Evolutionary conservation across 352 stramenopile species (phyloP), one percentile per base, ranked within the genome.

Genomic region (Pythium sp.): DNA sequence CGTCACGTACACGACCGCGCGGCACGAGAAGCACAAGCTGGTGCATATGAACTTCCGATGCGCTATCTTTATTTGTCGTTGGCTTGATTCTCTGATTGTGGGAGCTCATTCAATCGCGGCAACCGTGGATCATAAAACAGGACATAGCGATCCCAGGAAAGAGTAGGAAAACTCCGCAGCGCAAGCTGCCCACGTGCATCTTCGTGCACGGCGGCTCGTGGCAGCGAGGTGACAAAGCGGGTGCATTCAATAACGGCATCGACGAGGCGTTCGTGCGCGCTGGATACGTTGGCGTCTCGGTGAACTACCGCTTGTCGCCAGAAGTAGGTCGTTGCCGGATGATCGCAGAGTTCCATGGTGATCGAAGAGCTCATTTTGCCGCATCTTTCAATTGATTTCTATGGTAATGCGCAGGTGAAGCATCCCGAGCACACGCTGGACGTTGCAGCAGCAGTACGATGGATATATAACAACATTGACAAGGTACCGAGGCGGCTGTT

Each of bases 121-220:
- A 49, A 49, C 43, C 20, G 58, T 18, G 38, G 5, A 4, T 5
- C 15, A 43, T 12, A 8, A 18, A 12, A 18, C 61, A 87, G 76
- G 84, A 95, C 62, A 86, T 95, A 41, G 74, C 86, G 2, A 79
- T 90, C 2, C 86, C 87, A 28, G 74, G 60, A 2, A 62, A 61
- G 28, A 49, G 43, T 49, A 15, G 22, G 15, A 68, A 69, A 14
- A 68, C 67, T 14, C 71, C 71, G 3, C 51, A 70, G 22, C 55
- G 67, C 12, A 82, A 79, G 49, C 71, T 89, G 6, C 82, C 84
- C 2, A 88, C 86, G 0, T 92, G 84, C 58, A 77, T 96, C 56
- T 96, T 94, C 62, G 76, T 96, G 3, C 88, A 96, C 59, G 88
- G 88, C 30, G 88, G 88, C 24, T 90, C 88, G 14, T 96, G 88